Evolutionary conservation across 148 eudicot genomes (phyloP), one percentile per base, ranked within the genome.

Genomic region (Rheum nobile): DNA sequence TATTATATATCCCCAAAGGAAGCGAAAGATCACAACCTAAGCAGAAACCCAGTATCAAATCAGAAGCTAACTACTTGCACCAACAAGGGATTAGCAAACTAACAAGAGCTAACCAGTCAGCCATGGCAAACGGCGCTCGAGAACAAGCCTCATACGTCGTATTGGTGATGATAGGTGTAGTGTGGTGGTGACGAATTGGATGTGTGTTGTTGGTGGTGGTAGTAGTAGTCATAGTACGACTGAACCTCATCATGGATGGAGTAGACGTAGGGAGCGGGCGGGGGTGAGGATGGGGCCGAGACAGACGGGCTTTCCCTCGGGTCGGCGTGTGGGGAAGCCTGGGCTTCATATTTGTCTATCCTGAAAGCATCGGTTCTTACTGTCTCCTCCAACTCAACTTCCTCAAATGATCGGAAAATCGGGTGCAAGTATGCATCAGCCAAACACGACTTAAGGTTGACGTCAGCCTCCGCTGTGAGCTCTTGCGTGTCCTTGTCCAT

Each of bases 371-470:
- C 89, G 4, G 77, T 87, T 77, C 22, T 80, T 32, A 91, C 85
- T 50, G 69, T 26, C 43, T 94, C 96, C 34, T 80, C 85, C 44
- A 88, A 72, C 73, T 91, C 97, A 3, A 91, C 89, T 80, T 85
- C 97, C 76, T 89, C 88, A 32, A 89, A 91, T 3, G 97, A 88
- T 57, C 55, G 84, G 84, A 95, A 95, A 52, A 88, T 88, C 4
- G 99, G 99, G 74, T 95, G 99, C 80, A 95, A 77, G 82, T 91
- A 95, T 10, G 99, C 97, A 72, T 92, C 93, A 1, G 88, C 72
- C 44, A 95, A 83, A 81, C 81, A 89, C 3, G 96, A 72, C 76
- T 86, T 91, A 47, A 95, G 75, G 61, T 85, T 84, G 74, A 73
- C 75, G 38, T 81, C 85, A 0, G 87, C 77, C 78, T 83, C 89